Evolutionary conservation across 2,329 filamentous ascomycete species (phyloP).

Genomic region (Calonectria montana): DNA sequence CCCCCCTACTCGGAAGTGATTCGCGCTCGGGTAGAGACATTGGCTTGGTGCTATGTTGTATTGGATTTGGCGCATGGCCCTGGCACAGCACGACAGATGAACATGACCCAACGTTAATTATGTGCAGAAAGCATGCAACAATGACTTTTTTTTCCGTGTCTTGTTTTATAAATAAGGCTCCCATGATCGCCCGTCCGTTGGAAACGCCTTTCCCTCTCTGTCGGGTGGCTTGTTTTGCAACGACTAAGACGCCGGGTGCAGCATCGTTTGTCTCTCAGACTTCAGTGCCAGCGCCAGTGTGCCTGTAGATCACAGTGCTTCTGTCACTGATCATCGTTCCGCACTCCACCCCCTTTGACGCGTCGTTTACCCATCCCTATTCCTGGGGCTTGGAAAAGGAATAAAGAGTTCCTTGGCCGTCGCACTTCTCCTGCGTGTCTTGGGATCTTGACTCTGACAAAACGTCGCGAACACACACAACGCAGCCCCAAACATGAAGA

Average conservation of each 20-base stretch:
- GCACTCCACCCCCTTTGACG: slow-evolving; percentile 3
- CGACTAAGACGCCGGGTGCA: slow-evolving; percentile 2
- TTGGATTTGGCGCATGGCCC: slow-evolving; percentile 8
- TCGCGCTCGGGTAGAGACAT: slow-evolving; percentile 4
- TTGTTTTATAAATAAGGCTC: slow-evolving; percentile 16
- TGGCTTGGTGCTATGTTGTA: slow-evolving; percentile 7
- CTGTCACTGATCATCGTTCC: slow-evolving; percentile 2
- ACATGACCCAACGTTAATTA: slow-evolving; percentile 10
- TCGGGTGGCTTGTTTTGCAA: background rate
- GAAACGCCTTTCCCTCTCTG: background rate
- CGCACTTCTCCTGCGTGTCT: background rate
- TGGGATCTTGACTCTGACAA: background rate
- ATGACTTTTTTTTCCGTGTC: background rate
- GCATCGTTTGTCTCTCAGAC: background rate
- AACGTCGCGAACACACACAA: background rate
- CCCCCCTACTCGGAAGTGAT: slow-evolving; percentile 2
- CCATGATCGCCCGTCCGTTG: slow-evolving; percentile 1
- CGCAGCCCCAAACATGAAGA: slow-evolving; percentile 46
- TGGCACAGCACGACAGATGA: background rate
- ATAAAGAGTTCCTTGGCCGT: background rate
- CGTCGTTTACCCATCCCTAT: background rate
- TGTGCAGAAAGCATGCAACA: slow-evolving; percentile 17
- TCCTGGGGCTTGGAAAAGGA: background rate
- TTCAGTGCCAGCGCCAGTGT: slow-evolving; percentile 4
- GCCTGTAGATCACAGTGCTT: slow-evolving; percentile 11